Conservation (phyloP, 192 early-diverging fungal species). For the Nowakowskiella sp. region DNA sequence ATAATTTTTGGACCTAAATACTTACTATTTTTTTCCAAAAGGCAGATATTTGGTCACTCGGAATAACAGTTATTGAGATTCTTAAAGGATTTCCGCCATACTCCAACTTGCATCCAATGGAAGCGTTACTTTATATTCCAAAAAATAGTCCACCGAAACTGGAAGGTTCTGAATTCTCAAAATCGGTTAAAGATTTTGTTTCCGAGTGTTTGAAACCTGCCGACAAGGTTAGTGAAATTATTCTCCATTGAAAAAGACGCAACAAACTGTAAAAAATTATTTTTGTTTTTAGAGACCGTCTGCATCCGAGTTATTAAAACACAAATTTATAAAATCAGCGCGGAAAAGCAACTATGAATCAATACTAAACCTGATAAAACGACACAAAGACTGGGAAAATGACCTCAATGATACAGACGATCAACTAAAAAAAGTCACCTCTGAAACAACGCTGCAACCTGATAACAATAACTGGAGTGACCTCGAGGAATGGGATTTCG, state of each 20-base stretch:
- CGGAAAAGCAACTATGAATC: slow-evolving; percentile 81
- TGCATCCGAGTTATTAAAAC: slow-evolving; percentile 80
- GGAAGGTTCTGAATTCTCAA: slow-evolving; percentile 62
- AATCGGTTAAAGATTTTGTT: slow-evolving; percentile 86
- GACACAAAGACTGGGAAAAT: slow-evolving; percentile 80
- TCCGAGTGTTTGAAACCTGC: slow-evolving; percentile 78
- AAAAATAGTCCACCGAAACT: slow-evolving; percentile 80
- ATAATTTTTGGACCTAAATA: too few relatives aligned
- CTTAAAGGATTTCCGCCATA: slow-evolving; percentile 89
- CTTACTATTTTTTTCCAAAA: slow-evolving; percentile 29
- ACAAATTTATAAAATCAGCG: slow-evolving; percentile 75
- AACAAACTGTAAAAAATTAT: slow-evolving; percentile 1
- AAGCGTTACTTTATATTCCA: slow-evolving; percentile 88
- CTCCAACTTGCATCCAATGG: slow-evolving; percentile 90
- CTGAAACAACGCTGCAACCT: too few relatives aligned
- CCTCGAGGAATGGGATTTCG: too few relatives aligned
- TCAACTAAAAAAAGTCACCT: too few relatives aligned
- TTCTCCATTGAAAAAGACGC: not conserved
- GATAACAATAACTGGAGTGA: too few relatives aligned
- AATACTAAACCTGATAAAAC: slow-evolving; percentile 75
- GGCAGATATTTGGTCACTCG: slow-evolving; percentile 97
- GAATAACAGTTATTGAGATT: slow-evolving; percentile 94
- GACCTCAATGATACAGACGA: too few relatives aligned
- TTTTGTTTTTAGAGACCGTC: slow-evolving; percentile 59
- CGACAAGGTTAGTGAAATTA: slow-evolving; percentile 36